Base-by-base conservation (phyloP, 2,329 filamentous ascomycete species). In the Leptographium wingfieldii region DNA sequence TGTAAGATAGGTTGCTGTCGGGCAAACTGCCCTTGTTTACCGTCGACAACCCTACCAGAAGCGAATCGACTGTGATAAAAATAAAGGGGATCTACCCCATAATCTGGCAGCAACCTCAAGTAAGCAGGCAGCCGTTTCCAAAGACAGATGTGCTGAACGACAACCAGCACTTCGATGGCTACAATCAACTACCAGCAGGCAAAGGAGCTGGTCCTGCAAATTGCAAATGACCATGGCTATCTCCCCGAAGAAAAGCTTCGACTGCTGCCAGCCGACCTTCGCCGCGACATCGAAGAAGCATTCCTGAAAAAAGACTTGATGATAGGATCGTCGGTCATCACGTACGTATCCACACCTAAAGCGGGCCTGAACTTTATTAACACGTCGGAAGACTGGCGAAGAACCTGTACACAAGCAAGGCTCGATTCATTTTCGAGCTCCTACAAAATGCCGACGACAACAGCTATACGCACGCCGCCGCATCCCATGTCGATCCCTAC, bases 361-460 rank as follows among this genome's bases (percentile, higher is more conserved):
- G 11, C 22, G 29, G 54, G 27, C 55, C 16, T 55, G 10, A 25
- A 53, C 56, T 25, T 33, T 40, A 22, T 19, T 54, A 14, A 52
- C 31, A 52, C 25, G 10, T 31, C 43, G 27, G 5, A 52, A 77
- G 76, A 14, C 62, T 77, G n/a, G 72, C 73, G 1, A 70, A 69
- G 46, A 73, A 77, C 38, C 65, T 79, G 0, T 77, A 78, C 61
- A 67, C 70, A 0, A 76, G 69, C 55, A 69, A 73, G 6, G 71
- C 75, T 0, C 72, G 76, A 38, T 82, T 81, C 63, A 67, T 82
- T 0, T 76, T 79, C 40, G 79, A 82, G 65, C 65, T 82, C 1
- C 71, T 82, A 0, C 79, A 81, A 62, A 82, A 82, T 64, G 77
- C 77, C 5, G 79, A 82, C 53, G 78, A 81, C 65, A 80, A 80